Evolutionary conservation across 1,284 basidiomycete genomes (phyloP).

Genomic region (Ceratorhiza oryzae-sativae): DNA sequence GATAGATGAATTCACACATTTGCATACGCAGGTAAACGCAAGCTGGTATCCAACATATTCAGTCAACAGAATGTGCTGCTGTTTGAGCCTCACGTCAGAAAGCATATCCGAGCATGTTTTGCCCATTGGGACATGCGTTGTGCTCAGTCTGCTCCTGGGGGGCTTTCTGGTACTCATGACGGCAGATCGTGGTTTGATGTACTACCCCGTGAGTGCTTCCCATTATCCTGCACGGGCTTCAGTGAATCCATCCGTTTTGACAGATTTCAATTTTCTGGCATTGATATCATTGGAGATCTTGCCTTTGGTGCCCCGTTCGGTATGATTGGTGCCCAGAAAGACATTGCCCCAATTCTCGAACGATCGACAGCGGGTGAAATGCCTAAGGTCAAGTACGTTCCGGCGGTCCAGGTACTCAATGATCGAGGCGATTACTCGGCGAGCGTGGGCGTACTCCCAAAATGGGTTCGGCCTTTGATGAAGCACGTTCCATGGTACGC

Average conservation of each 20-base stretch:
- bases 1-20: too few species aligned
- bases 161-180: conserved; percentile 45
- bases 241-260: neutral
- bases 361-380: conserved; percentile 26
- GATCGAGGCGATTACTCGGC: conserved; percentile 88
- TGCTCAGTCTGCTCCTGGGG: neutral
- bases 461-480: conserved; percentile 57
- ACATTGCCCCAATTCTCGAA: conserved; percentile 69
- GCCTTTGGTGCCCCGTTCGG: conserved; percentile 89
- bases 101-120: neutral
- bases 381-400: conserved; percentile 65
- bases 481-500: conserved; percentile 72
- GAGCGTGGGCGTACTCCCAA: conserved; percentile 81
- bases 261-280: conserved; percentile 77
- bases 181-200: conserved; percentile 76
- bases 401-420: conserved; percentile 87
- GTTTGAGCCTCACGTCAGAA: conserved; percentile 61
- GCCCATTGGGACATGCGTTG: conserved; percentile 28
- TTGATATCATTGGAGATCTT: conserved; percentile 89
- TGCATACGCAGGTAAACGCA: conserved; percentile 85
- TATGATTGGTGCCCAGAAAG: conserved; percentile 80
- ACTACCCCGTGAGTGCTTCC: conserved; percentile 72
- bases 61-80: conserved; percentile 82
- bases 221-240: neutral
- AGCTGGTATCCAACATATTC: conserved; percentile 88